Evolutionary conservation across 2,329 filamentous ascomycete genomes (phyloP).

Genomic region (Camillea tinctor): DNA sequence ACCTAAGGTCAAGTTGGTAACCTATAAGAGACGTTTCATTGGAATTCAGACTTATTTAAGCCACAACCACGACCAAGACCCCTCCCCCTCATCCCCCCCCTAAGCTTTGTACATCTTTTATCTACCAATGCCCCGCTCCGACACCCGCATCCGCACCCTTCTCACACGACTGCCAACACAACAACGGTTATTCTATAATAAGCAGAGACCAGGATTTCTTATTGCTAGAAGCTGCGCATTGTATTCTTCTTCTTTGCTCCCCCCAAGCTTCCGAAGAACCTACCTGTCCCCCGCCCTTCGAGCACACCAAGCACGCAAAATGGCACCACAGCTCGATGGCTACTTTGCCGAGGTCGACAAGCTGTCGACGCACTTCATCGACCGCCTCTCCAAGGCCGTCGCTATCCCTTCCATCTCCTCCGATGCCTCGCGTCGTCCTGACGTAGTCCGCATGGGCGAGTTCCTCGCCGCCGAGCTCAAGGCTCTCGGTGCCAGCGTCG

Average conservation of each 20-base stretch:
- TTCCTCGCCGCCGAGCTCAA: constrained; percentile 84
- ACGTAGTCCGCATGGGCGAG: constrained; percentile 96
- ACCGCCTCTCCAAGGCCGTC: constrained; percentile 85
- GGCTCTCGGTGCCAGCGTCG: constrained; percentile 79
- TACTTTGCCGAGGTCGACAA: constrained; percentile 92
- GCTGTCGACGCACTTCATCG: constrained; percentile 79
- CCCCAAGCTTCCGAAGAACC: constrained; percentile 29
- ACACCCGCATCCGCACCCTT: constrained; percentile 17
- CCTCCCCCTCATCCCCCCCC: background rate
- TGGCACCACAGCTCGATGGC: constrained; percentile 86
- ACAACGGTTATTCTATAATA: background rate
- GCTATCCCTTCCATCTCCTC: constrained; percentile 94
- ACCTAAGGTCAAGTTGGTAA: too few species aligned
- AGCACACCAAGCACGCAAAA: constrained; percentile 65
- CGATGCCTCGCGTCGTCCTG: constrained; percentile 80
- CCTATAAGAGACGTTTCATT: too few species aligned
- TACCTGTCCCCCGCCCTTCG: constrained; percentile 56
- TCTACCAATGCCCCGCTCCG: constrained; percentile 22
- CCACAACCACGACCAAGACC: constrained; percentile 16
- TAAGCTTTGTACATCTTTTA: constrained; percentile 6
- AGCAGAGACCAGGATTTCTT: background rate
- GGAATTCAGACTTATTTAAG: background rate
- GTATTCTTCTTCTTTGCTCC: constrained; percentile 1
- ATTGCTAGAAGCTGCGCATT: background rate
- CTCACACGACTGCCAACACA: constrained; percentile 9